Evolutionary conservation across 495 filamentous ascomycete genomes (phyloP).

Genomic region (Neurospora sp.): DNA sequence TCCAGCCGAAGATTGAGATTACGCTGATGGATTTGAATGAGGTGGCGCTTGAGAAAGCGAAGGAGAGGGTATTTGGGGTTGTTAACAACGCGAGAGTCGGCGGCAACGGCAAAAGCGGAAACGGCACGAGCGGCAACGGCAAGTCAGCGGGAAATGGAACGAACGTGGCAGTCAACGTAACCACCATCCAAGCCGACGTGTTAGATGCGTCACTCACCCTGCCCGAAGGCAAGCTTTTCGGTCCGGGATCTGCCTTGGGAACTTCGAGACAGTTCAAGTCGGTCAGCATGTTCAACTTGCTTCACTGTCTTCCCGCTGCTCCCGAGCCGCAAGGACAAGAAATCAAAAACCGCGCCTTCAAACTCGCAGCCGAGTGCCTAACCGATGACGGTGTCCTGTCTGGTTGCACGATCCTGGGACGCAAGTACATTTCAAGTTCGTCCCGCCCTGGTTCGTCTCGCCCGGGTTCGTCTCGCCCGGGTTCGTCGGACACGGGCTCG

Average conservation of each 20-base stretch:
- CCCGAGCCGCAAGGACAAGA: conserved; percentile 5
- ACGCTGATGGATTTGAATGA: conserved; percentile 23
- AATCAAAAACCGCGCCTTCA: conserved; percentile 13
- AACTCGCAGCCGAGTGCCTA: conserved; percentile 14
- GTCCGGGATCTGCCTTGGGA: background rate
- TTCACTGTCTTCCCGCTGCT: conserved; percentile 28
- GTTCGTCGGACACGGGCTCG: conserved; percentile 6
- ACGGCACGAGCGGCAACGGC: background rate
- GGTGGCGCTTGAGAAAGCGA: conserved; percentile 12
- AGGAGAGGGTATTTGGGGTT: conserved; percentile 3
- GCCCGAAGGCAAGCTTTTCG: background rate
- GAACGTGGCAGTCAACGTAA: background rate
- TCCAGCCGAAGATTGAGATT: conserved; percentile 4
- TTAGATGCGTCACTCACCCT: background rate
- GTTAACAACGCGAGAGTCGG: background rate
- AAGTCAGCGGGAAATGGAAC: background rate
- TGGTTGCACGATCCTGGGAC: conserved; percentile 26
- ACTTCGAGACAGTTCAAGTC: conserved; percentile 18
- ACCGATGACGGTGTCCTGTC: conserved; percentile 23
- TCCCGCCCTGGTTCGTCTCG: background rate
- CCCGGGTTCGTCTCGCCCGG: conserved; percentile 12
- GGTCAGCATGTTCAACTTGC: conserved; percentile 29
- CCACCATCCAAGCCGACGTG: conserved; percentile 12
- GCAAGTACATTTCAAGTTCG: background rate
- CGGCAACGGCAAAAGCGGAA: background rate